A percentile compares a stretch with the other conserved stretches of the same genome.
phyloP scores from a whole-genome alignment of 2,329 filamentous ascomycete genomes.

The Hymenoscyphus repandus region DNA sequence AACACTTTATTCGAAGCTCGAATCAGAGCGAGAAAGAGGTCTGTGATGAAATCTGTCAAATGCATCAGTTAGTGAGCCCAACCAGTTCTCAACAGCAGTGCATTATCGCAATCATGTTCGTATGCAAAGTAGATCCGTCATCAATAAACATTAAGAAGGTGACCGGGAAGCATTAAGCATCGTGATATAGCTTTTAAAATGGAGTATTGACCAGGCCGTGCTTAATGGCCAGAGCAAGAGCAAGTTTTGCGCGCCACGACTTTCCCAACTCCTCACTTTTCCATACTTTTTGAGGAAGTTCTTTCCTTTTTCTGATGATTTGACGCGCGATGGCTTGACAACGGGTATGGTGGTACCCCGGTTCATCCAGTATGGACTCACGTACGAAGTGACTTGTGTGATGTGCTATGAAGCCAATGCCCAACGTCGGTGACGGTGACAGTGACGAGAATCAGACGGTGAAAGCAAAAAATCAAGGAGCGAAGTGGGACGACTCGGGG shows the following conservation, averaged over 20 bases:
- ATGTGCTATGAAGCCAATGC: neutral
- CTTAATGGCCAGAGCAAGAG: neutral
- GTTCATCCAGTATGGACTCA: no score
- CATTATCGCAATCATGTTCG: neutral
- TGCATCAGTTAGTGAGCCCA: neutral
- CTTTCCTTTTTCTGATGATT: conserved; percentile 1
- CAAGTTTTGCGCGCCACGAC: conserved; percentile 17
- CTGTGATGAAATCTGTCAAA: conserved; percentile 9
- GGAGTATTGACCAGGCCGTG: conserved; percentile 14
- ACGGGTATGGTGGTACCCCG: conserved; percentile 9
- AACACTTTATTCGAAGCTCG: conserved; percentile 2
- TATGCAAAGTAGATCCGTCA: neutral
- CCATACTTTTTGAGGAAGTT: neutral
- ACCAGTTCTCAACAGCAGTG: conserved; percentile 11
- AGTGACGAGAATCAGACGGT: conserved; percentile 1
- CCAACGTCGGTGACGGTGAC: conserved; percentile 7
- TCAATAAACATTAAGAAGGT: neutral
- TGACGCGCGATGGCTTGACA: conserved; percentile 3
- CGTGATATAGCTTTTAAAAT: conserved; percentile 6
- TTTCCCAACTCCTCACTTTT: conserved; percentile 21
- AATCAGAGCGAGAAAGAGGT: neutral
- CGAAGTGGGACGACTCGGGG: conserved; percentile 11
- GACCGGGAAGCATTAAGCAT: neutral
- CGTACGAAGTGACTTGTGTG: no score
- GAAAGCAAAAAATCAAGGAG: neutral